Conservation (phyloP, 768 basidiomycete species). For the Dentipellis sp. region DNA sequence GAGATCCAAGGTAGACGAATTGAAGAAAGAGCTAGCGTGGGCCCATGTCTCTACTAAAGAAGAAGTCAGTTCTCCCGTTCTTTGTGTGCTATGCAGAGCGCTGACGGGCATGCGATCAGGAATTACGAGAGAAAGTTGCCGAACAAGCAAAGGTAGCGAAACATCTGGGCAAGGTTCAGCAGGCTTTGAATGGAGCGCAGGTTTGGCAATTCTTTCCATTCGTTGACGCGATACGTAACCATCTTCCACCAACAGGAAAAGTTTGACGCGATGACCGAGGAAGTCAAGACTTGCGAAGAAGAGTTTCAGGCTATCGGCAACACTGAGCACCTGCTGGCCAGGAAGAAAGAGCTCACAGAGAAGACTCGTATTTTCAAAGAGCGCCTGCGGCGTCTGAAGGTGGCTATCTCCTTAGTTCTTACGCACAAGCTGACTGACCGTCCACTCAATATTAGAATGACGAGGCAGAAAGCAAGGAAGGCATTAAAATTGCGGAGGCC, state of each 20-base stretch:
- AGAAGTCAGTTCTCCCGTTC: slow-evolving; percentile 30
- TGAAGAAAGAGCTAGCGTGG: slow-evolving; percentile 84
- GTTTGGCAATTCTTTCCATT: slow-evolving; percentile 17
- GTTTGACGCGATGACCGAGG: slow-evolving; percentile 24
- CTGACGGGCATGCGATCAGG: slow-evolving; percentile 21
- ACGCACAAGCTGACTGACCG: background rate
- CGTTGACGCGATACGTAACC: background rate
- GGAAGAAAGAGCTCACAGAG: slow-evolving; percentile 27
- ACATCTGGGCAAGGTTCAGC: slow-evolving; percentile 31
- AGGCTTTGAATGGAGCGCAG: slow-evolving; percentile 29
- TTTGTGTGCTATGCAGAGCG: background rate
- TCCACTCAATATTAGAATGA: slow-evolving; percentile 3
- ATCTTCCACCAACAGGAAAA: slow-evolving; percentile 19
- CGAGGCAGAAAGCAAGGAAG: slow-evolving; percentile 6
- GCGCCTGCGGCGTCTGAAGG: background rate
- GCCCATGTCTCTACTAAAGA: slow-evolving; percentile 70
- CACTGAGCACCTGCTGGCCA: slow-evolving; percentile 34
- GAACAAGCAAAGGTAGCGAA: slow-evolving; percentile 30
- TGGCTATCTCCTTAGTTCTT: background rate
- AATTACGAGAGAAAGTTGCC: slow-evolving; percentile 32
- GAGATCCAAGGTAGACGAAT: slow-evolving; percentile 52
- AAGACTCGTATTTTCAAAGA: slow-evolving; percentile 41
- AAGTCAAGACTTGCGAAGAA: slow-evolving; percentile 29
- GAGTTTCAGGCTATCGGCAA: slow-evolving; percentile 35
- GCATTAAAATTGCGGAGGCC: slow-evolving; percentile 1